These are phyloP conservation scores for Solanum etuberosum DNA, from an alignment of 257 asterid species.

Conservation along the genomic window DNA sequence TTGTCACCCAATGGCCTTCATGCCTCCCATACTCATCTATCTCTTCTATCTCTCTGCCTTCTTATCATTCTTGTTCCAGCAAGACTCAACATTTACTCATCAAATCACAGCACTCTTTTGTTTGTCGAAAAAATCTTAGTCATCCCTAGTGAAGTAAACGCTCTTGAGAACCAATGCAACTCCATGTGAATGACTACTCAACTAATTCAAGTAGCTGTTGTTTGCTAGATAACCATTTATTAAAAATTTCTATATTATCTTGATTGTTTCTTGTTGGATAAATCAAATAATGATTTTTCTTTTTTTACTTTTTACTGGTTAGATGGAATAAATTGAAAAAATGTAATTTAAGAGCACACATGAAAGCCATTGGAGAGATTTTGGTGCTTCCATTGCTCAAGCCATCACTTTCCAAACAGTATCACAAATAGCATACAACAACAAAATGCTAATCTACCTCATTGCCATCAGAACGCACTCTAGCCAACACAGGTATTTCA, in stretches of 20 bases:
- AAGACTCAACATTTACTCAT: conserved; percentile 26
- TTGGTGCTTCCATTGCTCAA: not conserved
- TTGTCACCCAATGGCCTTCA: conserved; percentile 22
- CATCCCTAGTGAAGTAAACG: conserved; percentile 13
- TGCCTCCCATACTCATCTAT: conserved; percentile 16
- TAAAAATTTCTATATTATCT: not conserved
- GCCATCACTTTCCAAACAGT: not conserved
- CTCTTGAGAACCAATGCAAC: conserved; percentile 25
- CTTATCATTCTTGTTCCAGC: conserved; percentile 32
- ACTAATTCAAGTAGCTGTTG: conserved; percentile 13
- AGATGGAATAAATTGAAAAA: not conserved
- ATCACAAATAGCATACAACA: not conserved
- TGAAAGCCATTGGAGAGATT: not conserved
- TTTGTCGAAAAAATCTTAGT: conserved; percentile 32
- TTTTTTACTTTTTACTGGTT: not conserved
- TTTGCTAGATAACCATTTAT: not conserved
- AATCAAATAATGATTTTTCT: not conserved
- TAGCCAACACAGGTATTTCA: conserved; percentile 89
- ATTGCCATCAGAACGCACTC: conserved; percentile 59
- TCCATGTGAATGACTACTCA: conserved; percentile 31
- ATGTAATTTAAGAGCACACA: not conserved
- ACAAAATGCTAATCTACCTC: conserved; percentile 29
- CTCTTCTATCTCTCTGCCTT: conserved; percentile 15
- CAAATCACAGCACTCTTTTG: conserved; percentile 31
- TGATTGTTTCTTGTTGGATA: not conserved